Percentiles rank a stretch among this genome's conserved stretches.
phyloP scores from a whole-genome alignment of 208 protist species.

The Phytomonas francai region DNA sequence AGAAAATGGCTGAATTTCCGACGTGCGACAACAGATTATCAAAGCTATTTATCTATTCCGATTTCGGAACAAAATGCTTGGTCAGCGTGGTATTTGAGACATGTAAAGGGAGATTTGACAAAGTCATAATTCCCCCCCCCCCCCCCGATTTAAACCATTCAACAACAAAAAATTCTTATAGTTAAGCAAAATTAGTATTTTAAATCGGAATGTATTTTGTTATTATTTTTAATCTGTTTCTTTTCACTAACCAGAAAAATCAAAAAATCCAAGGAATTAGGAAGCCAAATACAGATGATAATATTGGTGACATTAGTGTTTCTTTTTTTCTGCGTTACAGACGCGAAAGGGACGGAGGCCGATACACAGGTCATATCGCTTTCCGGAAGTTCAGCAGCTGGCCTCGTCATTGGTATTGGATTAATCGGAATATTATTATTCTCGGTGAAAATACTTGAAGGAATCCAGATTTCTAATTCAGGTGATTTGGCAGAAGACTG shows the following conservation, averaged over 20 bases:
- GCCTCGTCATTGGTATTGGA: constrained; percentile 47
- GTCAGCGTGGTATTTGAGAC: constrained; percentile 76
- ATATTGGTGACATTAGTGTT: constrained; percentile 15
- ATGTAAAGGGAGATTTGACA: constrained; percentile 25
- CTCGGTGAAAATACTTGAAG: constrained; percentile 61
- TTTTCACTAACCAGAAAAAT: background rate
- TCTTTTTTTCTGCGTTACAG: constrained; percentile 8
- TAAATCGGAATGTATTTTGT: background rate
- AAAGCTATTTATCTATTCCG: constrained; percentile 60
- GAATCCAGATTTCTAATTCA: constrained; percentile 64
- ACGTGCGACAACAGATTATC: constrained; percentile 49
- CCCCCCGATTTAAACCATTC: constrained; percentile 37
- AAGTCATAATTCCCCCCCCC: background rate
- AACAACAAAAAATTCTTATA: constrained; percentile 10
- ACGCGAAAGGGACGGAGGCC: constrained; percentile 8
- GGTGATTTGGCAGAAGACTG: background rate
- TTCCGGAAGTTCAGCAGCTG: constrained; percentile 50
- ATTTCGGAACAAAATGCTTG: constrained; percentile 47
- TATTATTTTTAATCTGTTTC: constrained; percentile 7
- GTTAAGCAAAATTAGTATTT: background rate
- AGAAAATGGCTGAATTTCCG: constrained; percentile 41
- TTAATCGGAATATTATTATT: constrained; percentile 59
- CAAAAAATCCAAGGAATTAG: constrained; percentile 5
- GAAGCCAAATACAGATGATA: constrained; percentile 8
- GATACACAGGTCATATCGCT: constrained; percentile 44